These are phyloP conservation scores for Trichoderma virens DNA, from an alignment of 495 filamentous ascomycete genomes.

Conservation along the genomic window DNA sequence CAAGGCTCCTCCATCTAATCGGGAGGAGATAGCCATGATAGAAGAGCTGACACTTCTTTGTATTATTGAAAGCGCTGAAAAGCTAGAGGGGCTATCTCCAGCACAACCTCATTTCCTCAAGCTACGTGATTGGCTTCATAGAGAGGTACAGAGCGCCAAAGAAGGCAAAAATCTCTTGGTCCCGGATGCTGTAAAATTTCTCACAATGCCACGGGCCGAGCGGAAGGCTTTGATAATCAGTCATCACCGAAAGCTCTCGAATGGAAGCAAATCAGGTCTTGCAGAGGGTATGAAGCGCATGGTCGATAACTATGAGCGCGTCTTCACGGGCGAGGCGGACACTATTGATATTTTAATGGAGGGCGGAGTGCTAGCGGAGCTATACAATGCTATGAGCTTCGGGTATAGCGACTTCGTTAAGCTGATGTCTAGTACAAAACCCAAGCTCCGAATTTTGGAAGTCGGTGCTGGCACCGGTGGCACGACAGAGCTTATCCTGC, in stretches of 20 bases:
- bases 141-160: no score
- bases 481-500: conserved; percentile 20
- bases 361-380: conserved; percentile 22
- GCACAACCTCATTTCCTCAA: conserved; percentile 26
- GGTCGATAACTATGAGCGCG: conserved; percentile 17
- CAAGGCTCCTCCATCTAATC: conserved; percentile 12
- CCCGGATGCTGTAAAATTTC: conserved; percentile 15
- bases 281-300: conserved; percentile 25
- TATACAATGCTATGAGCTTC: conserved; percentile 23
- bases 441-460: conserved; percentile 23
- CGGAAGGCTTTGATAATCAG: conserved; percentile 14
- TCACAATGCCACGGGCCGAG: conserved; percentile 17
- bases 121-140: conserved; percentile 27
- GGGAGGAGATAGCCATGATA: conserved; percentile 14
- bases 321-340: conserved; percentile 24
- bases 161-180: conserved; percentile 15
- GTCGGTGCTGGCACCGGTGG: conserved; percentile 28
- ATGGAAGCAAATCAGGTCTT: no score
- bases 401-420: conserved; percentile 20
- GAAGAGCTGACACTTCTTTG: conserved; percentile 27
- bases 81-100: no score
- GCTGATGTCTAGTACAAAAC: conserved; percentile 20
- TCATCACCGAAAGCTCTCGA: conserved; percentile 15
- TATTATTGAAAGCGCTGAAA: no score
- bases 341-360: conserved; percentile 27